A percentile compares a stretch with the other conserved stretches of the same genome.
These are phyloP conservation scores for Trichocomaceae sp. DNA, from an alignment of 2,329 filamentous ascomycete genomes.

Conservation along the genomic window DNA sequence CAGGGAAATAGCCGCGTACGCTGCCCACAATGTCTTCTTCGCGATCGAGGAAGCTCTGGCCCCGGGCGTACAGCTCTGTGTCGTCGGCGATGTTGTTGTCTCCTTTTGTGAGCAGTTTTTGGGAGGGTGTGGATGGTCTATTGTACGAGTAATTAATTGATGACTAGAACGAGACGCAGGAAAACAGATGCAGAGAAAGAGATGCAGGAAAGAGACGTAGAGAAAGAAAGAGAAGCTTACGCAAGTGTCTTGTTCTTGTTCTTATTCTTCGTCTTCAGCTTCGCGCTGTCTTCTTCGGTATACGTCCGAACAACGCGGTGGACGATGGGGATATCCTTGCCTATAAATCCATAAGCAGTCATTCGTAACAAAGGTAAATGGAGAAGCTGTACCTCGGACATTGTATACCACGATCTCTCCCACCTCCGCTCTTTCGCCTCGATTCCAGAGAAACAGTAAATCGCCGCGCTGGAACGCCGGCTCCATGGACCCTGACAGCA, in stretches of 20 bases:
- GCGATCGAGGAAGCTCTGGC: constrained; percentile 79
- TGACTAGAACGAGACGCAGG: no score
- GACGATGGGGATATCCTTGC: constrained; percentile 94
- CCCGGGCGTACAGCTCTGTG: constrained; percentile 78
- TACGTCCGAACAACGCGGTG: constrained; percentile 76
- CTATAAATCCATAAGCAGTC: neutral
- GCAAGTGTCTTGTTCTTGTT: constrained; percentile 21
- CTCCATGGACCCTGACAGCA: constrained; percentile 62
- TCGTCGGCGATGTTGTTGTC: constrained; percentile 95
- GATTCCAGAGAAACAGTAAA: constrained; percentile 58
- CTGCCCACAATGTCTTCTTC: constrained; percentile 84
- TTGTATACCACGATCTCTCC: constrained; percentile 76
- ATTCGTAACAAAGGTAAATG: neutral
- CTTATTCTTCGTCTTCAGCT: constrained; percentile 30
- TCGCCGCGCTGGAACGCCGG: constrained; percentile 61
- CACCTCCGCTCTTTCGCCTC: constrained; percentile 55
- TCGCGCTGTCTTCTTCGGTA: constrained; percentile 43
- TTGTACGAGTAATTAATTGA: neutral
- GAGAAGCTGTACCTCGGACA: constrained; percentile 53
- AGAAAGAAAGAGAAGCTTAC: constrained; percentile 16
- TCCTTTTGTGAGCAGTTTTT: constrained; percentile 82
- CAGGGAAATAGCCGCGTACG: constrained; percentile 84
- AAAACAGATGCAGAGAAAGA: no score
- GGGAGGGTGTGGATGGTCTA: constrained; percentile 19
- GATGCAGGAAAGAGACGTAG: no score